Base-by-base conservation (phyloP, 148 eudicot genomes). In the Simmondsia chinensis region DNA sequence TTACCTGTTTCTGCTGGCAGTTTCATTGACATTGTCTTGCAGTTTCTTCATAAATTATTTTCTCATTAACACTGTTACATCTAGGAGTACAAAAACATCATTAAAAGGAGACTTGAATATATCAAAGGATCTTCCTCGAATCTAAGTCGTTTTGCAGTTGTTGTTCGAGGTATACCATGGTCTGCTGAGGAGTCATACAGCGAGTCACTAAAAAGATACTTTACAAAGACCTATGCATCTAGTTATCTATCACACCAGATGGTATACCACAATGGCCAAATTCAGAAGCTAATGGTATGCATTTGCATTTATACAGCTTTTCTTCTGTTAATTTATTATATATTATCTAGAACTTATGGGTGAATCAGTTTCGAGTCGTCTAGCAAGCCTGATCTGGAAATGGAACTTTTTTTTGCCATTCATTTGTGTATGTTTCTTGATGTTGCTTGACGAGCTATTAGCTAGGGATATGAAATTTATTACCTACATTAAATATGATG, bases 161-260 rank as follows among this genome's bases (percentile, higher is more conserved):
- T 91, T 50, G 94, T 91, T 60, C 94, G 97, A 39, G 88, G 74
- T 41, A 74, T 91, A 45, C 97, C 97, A 20, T 64, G 85, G 79
- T 75, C 75, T 36, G 28, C 46, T n/a, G 81, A 87, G 51, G 86
- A 76, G 60, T 65, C 84, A 27, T 82, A 79, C 42, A 66, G 79
- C 46, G 68, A 64, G 38, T 23, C 65, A 18, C 47, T 85, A 44
- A 66, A 48, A 51, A 85, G 70, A 8, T 82, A 69, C 65, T 85
- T 91, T 37, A 50, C 56, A 13, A 65, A 69, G 53, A 72, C 69
- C 54, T 69, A 81, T 59, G 66, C 80, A 18, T 85, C 88, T 48
- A 70, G 73, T 44, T 91, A 76, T 68, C 57, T 85, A 30, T 82
- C 95, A 16, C 95, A 91, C 52, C 97, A 85, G 52, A 76, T 85